Conservation (phyloP, 148 eudicot species). For the Drosera capensis region DNA sequence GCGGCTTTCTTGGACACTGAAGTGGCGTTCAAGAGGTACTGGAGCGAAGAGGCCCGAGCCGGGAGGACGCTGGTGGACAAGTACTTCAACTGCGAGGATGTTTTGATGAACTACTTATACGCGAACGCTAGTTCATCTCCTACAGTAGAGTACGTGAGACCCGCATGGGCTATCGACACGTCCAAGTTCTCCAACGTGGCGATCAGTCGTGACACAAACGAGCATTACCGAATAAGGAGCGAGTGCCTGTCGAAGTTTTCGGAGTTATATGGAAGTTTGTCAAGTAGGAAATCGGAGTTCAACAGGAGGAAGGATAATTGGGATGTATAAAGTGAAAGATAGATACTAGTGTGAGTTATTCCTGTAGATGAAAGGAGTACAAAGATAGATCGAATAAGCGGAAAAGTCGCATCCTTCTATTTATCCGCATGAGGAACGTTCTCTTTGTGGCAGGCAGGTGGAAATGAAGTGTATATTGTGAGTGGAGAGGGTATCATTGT, state of each 20-base stretch:
- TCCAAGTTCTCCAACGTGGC: slow-evolving; percentile 72
- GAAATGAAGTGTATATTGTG: no score
- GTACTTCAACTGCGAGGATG: slow-evolving; percentile 81
- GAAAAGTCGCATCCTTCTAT: no score
- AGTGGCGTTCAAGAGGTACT: slow-evolving; percentile 55
- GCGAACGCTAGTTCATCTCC: slow-evolving; percentile 52
- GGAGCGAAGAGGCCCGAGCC: slow-evolving; percentile 56
- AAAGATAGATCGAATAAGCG: no score
- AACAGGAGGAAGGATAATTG: slow-evolving; percentile 65
- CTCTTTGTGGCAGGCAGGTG: no score
- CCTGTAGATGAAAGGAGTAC: no score
- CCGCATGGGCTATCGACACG: slow-evolving; percentile 78
- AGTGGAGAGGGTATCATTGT: no score
- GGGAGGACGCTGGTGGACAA: slow-evolving; percentile 65
- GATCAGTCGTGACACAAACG: slow-evolving; percentile 57
- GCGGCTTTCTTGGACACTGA: slow-evolving; percentile 70
- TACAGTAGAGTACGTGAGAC: slow-evolving; percentile 70
- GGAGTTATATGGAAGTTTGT: slow-evolving; percentile 56
- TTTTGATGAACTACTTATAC: slow-evolving; percentile 81
- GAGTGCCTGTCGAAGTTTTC: slow-evolving; percentile 47
- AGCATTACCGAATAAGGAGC: slow-evolving; percentile 66
- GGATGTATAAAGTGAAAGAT: slow-evolving; percentile 62
- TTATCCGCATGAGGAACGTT: no score
- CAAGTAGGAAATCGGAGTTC: slow-evolving; percentile 41
- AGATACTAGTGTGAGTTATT: no score